phyloP scores from a whole-genome alignment of 495 filamentous ascomycete species.

The Podospora didyma region DNA sequence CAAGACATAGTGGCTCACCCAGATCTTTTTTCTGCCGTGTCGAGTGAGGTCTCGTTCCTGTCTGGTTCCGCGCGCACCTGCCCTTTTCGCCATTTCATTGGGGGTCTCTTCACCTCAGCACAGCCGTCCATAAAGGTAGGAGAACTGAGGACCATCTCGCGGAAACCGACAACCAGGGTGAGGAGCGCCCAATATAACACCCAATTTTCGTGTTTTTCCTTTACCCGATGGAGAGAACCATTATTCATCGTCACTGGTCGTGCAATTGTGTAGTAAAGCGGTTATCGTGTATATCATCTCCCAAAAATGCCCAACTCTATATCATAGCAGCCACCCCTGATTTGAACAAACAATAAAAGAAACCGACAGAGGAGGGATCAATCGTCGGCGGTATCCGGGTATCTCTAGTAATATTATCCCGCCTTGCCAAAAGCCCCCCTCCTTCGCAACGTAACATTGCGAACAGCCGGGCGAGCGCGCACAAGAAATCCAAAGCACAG shows the following conservation, averaged over 20 bases:
- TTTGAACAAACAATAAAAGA: not conserved
- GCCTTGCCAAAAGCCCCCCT: conserved; percentile 8
- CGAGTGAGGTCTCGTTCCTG: not conserved
- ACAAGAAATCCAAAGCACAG: not conserved
- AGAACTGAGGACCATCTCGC: no score
- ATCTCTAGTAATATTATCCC: conserved; percentile 29
- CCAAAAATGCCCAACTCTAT: conserved; percentile 6
- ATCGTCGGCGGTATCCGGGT: conserved; percentile 26
- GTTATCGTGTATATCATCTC: conserved; percentile 15
- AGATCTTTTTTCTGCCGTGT: conserved; percentile 4
- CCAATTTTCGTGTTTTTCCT: not conserved
- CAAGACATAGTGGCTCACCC: conserved; percentile 11
- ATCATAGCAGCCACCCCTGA: not conserved
- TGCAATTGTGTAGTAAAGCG: conserved; percentile 1
- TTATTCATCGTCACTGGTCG: conserved; percentile 13
- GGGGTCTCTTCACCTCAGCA: not conserved
- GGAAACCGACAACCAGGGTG: no score
- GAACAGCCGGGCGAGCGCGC: no score
- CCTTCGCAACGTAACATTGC: not conserved
- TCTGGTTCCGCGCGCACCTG: not conserved
- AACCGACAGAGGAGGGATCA: conserved; percentile 11
- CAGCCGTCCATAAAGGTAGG: not conserved
- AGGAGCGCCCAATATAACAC: no score
- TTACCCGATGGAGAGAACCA: not conserved
- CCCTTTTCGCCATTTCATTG: not conserved